Base-by-base conservation (phyloP, 176 grass and related monocot species). In the Oryza punctata region DNA sequence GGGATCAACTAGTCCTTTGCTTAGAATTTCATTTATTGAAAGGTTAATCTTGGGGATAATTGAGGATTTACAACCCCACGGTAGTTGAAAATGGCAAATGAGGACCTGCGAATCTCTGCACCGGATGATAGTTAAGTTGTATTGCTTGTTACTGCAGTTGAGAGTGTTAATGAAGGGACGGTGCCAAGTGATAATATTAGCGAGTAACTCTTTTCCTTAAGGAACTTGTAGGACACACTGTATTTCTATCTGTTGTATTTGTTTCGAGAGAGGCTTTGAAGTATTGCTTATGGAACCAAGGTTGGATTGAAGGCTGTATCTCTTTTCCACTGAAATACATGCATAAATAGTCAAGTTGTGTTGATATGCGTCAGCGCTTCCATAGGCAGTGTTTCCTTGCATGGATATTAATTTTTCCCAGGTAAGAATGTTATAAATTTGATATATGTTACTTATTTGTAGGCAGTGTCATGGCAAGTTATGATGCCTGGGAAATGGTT, bases 281-380 rank as follows among this genome's bases (percentile, higher is more conserved):
- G n/a, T n/a, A n/a, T n/a, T n/a, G n/a, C n/a, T 19, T 76, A 29
- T 40, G 82, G 19, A 80, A 85, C 70, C 65, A 86, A 67, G 28
- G 66, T 59, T 9, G 27, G 59, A 67, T 12, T 67, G 79, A 50
- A 26, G 6, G 54, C 38, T 43, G 21, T 13, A 38, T 65, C 25
- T 68, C 47, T 82, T 61, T 32, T 74, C 60, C 46, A 79, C 10
- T 8, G 14, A 24, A 86, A 41, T 12, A n/a, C 57, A 8, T 6
- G 1, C 6, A 47, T 70, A 33, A 59, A 10, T 66, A 32, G 45
- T 21, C 64, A 23, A 44, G 69, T 25, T 57, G 54, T 72, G 24
- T 10, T 12, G 65, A 60, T 81, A 47, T 76, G 44, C 37, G 25
- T 49, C 8, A 21, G 9, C 85, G 16, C 21, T 76, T 8, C 32